Evolutionary conservation across 139 green algal genomes (phyloP), one percentile per base, ranked within the genome.

Genomic region (Desmodesmus armatus): DNA sequence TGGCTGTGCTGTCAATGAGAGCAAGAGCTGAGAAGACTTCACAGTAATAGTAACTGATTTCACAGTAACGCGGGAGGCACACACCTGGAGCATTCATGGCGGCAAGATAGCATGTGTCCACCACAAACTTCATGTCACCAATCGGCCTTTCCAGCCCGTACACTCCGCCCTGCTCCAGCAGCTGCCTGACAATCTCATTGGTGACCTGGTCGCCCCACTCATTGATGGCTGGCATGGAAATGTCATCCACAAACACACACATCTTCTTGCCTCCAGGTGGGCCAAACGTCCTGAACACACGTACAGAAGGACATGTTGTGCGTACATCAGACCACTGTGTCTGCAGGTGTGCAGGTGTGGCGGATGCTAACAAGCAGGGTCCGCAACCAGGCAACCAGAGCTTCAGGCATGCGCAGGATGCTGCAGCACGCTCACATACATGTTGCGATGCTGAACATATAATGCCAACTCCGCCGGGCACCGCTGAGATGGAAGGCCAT

Each of bases 141-240:
- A 98, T 97, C 65, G 96, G 96, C 90, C 98, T 98, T 75, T 98
- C 96, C 49, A 98, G 86, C 21, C 90, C 94, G 93, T 99, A 99
- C 90, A 98, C 96, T 82, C 96, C 95, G 29, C 90, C 91, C 88
- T 98, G 93, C 89, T 98, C 96, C 76, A 99, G 92, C 83, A 99
- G 92, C 93, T 99, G 96, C 21, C 96, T 90, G 80, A 98, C 93
- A 66, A 98, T 96, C 89, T 99, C 96, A 86, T 98, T 99, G 86
- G 96, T 99, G 39, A 98, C 92, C 94, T 99, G 96, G 86, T 99
- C 96, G 21, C 95, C 95, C 96, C 96, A 99, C 78, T 98, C 92
- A 83, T 99, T 99, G 90, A 98, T 92, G 47, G 85, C 84, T 19
- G 96, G 96, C 96, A 98, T 98, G 74, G 86, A 93, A 65, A 99